Base-by-base conservation (phyloP, 306 rosid species). In the Quercus robur region DNA sequence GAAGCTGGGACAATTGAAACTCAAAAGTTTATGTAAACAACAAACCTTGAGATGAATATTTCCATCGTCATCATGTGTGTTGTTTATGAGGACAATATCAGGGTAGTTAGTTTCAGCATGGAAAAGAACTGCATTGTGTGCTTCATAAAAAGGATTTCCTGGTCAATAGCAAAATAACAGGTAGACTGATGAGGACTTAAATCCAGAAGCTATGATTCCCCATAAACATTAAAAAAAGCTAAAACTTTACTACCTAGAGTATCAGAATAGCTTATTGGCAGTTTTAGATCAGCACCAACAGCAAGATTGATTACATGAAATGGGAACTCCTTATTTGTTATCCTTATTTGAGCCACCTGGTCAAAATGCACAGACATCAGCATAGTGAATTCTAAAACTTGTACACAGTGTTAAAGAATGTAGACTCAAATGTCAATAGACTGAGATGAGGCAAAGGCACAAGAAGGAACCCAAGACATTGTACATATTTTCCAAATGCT, bases 71-170 rank as follows among this genome's bases (percentile, higher is more conserved):
- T 78, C 88, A 5, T 59, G 75, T 35, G 91, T 84, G 81, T 56
- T 80, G 87, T 90, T 90, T 71, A 91, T 67, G 82, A 80, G 64
- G 68, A 94, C 86, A 87, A 94, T 83, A 82, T 91, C 92, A 61
- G 90, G 95, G 79, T 88, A 82, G 81, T 93, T 91, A 77, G 94
- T 93, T 77, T 86, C 89, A 87, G 84, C 90, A 49, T 78, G 74
- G 78, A 86, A 59, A 67, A 63, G 85, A 77, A 89, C 86, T 9
- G 90, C 88, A 30, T 85, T 81, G 75, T 83, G 80, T 56, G 97
- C 99, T 84, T 94, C 99, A 54, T 90, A 82, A 81, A 94, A 94
- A 74, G 92, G 89, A 80, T 85, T 94, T 82, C 99, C 99, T 94
- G 89, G 83, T 72, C 83, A 77, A 78, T 75, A 75, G 73, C 81